These are phyloP conservation scores for Aspergillus fumigatiaffinis DNA, from an alignment of 2,329 filamentous ascomycete genomes.

Conservation along the genomic window DNA sequence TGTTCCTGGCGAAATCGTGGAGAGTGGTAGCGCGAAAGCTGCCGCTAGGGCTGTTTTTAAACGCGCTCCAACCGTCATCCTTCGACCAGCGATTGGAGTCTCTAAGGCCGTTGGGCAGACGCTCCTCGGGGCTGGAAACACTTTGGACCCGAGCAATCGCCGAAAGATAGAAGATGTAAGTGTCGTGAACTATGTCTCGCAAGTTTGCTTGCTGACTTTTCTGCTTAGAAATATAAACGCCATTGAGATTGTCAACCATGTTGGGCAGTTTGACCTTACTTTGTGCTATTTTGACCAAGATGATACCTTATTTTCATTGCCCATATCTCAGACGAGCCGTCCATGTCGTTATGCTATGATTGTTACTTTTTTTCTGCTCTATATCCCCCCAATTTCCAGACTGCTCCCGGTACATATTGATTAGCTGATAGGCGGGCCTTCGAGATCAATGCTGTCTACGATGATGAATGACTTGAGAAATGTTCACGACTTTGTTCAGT, in stretches of 20 bases:
- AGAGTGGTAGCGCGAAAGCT: constrained; percentile 75
- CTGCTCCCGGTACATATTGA: neutral
- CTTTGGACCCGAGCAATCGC: constrained; percentile 77
- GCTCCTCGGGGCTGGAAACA: constrained; percentile 86
- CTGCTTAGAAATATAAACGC: constrained; percentile 43
- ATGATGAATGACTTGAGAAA: neutral
- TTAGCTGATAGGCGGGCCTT: neutral
- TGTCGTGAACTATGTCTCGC: constrained; percentile 24
- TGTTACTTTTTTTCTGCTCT: neutral
- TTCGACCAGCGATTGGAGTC: constrained; percentile 85
- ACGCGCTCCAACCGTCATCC: constrained; percentile 86
- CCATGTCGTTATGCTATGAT: neutral
- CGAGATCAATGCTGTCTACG: neutral
- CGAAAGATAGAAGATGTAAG: constrained; percentile 84
- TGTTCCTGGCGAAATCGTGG: constrained; percentile 85
- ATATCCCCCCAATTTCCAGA: neutral
- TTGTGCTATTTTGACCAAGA: neutral
- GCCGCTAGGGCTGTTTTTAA: constrained; percentile 74
- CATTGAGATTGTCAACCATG: constrained; percentile 22
- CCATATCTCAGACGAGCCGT: neutral
- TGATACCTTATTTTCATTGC: neutral
- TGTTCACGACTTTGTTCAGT: neutral
- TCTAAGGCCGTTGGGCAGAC: constrained; percentile 86
- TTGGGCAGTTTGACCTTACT: neutral
- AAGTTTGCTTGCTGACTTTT: neutral